Evolutionary conservation across 768 basidiomycete genomes (phyloP), one percentile per base, ranked within the genome.

Genomic region (Lentinula raphanica): DNA sequence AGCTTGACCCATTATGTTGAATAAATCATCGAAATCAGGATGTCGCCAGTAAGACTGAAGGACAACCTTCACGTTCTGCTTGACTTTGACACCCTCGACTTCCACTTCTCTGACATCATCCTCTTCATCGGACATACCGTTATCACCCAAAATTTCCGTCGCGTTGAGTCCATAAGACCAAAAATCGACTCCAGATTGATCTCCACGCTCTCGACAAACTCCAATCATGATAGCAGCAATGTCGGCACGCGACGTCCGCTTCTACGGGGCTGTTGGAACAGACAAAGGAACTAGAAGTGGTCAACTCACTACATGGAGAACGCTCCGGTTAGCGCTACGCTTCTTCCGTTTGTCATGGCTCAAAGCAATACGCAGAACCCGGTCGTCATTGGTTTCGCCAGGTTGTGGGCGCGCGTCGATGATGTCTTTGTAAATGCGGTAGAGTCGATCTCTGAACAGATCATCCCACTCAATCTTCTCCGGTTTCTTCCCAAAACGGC

Each of bases 401-500:
- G 45, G 23, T 21, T 11, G 21, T 4, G 45, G 45, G 9, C 45
- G 27, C 27, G 45, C 21, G 8, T 46, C 45, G 15, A 46, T 25
- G 21, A 39, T 39, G 15, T 39, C 15, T n/a, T 48, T 48, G 46
- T 27, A 48, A 8, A 53, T 19, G 5, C 17, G 11, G 25, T 53
- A 53, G 5, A 53, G 12, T 9, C 50, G 50, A 31, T 28, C 32
- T 17, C 11, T 11, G 21, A 53, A 53, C 8, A 53, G 21, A 27
- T 53, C 35, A 13, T 53, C 25, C 50, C 50, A 53, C n/a, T 53
- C 32, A 5, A 53, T 53, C n/a, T n/a, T n/a, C n/a, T n/a, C n/a
- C 11, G 29, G 21, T 17, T 19, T 8, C 12, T 9, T 4, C 21
- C 36, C 50, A 38, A 53, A 53, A 7, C 46, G 46, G 25, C 32